Evolutionary conservation across 2,329 filamentous ascomycete species (phyloP), one percentile per base, ranked within the genome.

Genomic region (Trichophyton verrucosum): DNA sequence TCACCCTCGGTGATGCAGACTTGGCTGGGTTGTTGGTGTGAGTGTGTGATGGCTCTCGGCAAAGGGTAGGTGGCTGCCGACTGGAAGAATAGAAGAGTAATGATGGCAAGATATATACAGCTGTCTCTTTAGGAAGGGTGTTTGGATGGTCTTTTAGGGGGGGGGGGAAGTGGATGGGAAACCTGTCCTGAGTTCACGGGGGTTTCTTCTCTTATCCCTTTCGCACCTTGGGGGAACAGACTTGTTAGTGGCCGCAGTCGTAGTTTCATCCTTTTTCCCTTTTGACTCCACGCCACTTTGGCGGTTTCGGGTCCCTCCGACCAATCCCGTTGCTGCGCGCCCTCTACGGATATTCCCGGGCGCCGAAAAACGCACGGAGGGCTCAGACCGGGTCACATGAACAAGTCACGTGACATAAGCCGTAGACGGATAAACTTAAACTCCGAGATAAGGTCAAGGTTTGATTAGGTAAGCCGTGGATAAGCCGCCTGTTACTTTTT

Each of bases 301-400:
- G 27, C 24, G 17, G 24, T 33, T 53, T 53, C 49, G 49, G 49
- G 27, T 13, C 49, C 30, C 49, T 30, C 49, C 49, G 49, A 17
- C 49, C 49, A 53, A 53, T 53, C 49, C 49, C 49, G 49, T 30
- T 13, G 9, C 49, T 53, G 49, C 49, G 49, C 49, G 49, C 22
- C 17, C 49, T 33, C 49, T 24, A 53, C 49, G 49, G 49, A 53
- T 53, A 53, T 53, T 53, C 49, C 49, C 49, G 49, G 40, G 49
- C 49, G 49, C 49, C 49, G 49, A 53, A 53, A 51, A 53, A 2
- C 20, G 20, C 20, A 20, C 20, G 20, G 20, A 53, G 11, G 8
- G 33, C 11, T 44, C 40, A 44, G n/a, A 47, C 6, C 49, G 11
- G 49, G 49, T 53, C 49, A 53, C 49, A 27, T 33, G 49, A 30